Percentiles rank a stretch among this genome's conserved stretches.
Evolutionary conservation across 2,329 filamentous ascomycete species (phyloP).

Genomic region (Delphinella strobiligena): DNA sequence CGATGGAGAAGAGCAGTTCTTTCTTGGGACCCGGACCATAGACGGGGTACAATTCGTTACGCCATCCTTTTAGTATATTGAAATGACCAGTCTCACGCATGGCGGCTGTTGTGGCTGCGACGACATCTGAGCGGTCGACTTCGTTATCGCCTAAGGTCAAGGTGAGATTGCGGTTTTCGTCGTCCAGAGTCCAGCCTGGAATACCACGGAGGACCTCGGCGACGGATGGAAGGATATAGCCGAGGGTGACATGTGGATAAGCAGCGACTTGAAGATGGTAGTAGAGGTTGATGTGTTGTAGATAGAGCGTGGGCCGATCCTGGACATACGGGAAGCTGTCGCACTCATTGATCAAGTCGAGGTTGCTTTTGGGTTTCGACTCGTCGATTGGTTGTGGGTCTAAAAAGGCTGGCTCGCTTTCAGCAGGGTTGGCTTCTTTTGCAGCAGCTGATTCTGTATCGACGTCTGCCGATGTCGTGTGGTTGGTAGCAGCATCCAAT

Average conservation of each 20-base stretch:
- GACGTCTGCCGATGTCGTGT: constrained; percentile 2
- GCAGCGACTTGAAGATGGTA: constrained; percentile 56
- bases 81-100: constrained; percentile 65
- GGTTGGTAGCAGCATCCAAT: constrained; percentile 11
- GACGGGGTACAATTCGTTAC: constrained; percentile 68
- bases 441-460: background rate
- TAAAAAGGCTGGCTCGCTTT: constrained; percentile 1
- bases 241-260: constrained; percentile 48
- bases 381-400: constrained; percentile 16
- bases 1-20: constrained; percentile 59
- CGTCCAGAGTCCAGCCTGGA: constrained; percentile 50
- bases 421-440: background rate
- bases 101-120: constrained; percentile 48
- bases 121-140: constrained; percentile 46
- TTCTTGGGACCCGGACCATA: constrained; percentile 47
- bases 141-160: constrained; percentile 45
- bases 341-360: constrained; percentile 45
- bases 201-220: constrained; percentile 44
- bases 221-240: constrained; percentile 49
- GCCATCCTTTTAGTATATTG: constrained; percentile 63
- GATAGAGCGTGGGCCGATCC: constrained; percentile 44
- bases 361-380: constrained; percentile 30
- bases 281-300: constrained; percentile 33
- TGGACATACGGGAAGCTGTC: constrained; percentile 65
- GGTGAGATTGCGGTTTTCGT: constrained; percentile 47